These are phyloP conservation scores for Acer yangbiense DNA, from an alignment of 345 rosid genomes.

Conservation along the genomic window DNA sequence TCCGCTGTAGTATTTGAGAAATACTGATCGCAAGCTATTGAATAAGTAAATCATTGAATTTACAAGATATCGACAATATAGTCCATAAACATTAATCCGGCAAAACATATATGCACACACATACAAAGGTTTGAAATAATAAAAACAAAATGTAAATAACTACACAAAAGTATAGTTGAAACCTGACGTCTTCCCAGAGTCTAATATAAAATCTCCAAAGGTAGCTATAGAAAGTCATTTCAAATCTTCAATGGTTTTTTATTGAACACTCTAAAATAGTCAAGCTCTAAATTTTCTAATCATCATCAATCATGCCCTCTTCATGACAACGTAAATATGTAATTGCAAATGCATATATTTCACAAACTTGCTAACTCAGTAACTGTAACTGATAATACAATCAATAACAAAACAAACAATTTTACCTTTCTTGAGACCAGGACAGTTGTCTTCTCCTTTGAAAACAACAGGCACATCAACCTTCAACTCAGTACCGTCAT, in stretches of 20 bases:
- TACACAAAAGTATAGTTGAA: neutral
- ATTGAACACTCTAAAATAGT: no score
- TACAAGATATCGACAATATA: neutral
- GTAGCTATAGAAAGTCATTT: neutral
- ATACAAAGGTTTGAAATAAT: neutral
- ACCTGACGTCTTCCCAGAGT: neutral
- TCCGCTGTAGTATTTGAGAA: neutral
- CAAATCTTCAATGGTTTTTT: no score
- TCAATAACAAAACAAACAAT: neutral
- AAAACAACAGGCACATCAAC: slow-evolving; percentile 85
- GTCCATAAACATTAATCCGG: neutral
- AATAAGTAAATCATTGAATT: neutral
- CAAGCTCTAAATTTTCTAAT: neutral
- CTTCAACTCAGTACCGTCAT: slow-evolving; percentile 68
- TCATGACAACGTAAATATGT: neutral
- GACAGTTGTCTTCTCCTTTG: slow-evolving; percentile 76
- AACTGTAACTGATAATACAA: neutral
- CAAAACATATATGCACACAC: neutral
- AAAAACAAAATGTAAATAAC: neutral
- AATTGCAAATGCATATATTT: neutral
- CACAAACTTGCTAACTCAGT: neutral
- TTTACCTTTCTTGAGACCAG: slow-evolving; percentile 81
- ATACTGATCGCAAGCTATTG: neutral
- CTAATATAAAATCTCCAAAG: neutral
- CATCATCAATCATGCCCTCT: neutral